Evolutionary conservation across 257 asterid species (phyloP).

Genomic region (Perilla frutescens): DNA sequence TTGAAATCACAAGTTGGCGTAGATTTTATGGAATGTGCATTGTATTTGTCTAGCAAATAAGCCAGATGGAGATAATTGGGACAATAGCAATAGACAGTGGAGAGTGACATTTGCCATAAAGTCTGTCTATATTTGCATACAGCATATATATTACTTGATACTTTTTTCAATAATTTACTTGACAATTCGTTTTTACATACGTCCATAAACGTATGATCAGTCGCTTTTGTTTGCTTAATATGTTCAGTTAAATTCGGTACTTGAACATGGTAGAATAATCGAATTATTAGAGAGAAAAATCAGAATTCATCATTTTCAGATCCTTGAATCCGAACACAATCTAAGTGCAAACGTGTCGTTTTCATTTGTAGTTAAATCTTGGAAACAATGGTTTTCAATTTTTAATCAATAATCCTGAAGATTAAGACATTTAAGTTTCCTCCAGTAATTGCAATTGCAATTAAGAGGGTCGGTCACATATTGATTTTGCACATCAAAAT

Average conservation of each 20-base stretch:
- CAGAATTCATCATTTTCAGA: no score
- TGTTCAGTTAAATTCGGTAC: no score
- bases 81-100: conserved; percentile 21
- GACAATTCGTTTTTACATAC: no score
- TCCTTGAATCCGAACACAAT: neutral
- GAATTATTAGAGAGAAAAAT: no score
- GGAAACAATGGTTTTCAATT: neutral
- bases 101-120: conserved; percentile 24
- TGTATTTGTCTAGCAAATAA: conserved; percentile 13
- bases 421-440: neutral
- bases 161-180: no score
- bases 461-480: neutral
- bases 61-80: conserved; percentile 1
- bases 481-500: neutral
- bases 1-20: conserved; percentile 33
- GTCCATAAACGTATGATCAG: neutral
- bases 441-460: no score
- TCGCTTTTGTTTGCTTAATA: no score
- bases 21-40: conserved; percentile 4
- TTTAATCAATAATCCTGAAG: neutral
- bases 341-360: neutral
- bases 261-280: no score
- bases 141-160: neutral
- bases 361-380: neutral
- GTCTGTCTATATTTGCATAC: conserved; percentile 9